Percentiles rank a stretch among this genome's conserved stretches.
These are phyloP conservation scores for Colletotrichum sp. DNA, from an alignment of 2,329 filamentous ascomycete species.

Conservation along the genomic window DNA sequence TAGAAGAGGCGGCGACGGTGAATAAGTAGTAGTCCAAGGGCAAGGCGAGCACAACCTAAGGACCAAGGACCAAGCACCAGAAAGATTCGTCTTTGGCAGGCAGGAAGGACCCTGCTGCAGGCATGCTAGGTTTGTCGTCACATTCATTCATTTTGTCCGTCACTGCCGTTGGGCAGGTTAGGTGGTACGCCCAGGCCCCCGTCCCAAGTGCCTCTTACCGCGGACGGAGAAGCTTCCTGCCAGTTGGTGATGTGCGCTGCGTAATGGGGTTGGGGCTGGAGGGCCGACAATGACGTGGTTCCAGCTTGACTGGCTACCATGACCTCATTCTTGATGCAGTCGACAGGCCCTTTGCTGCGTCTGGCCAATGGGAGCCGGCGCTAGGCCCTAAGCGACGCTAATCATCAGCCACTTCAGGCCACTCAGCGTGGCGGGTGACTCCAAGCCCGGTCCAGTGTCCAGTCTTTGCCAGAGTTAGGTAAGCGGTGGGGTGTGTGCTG, in stretches of 20 bases:
- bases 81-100: background rate
- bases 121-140: background rate
- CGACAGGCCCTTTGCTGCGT: background rate
- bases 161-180: background rate
- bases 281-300: constrained; percentile 17
- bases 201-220: background rate
- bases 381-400: background rate
- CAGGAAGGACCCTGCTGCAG: background rate
- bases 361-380: background rate
- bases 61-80: background rate
- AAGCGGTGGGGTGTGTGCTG: background rate
- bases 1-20: background rate
- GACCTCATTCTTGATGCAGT: constrained; percentile 5
- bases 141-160: background rate
- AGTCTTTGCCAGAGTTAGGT: background rate
- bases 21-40: constrained; percentile 11
- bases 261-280: constrained; percentile 12
- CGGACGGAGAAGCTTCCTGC: background rate
- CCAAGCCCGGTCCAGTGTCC: background rate
- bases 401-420: constrained; percentile 10
- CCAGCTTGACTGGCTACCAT: background rate
- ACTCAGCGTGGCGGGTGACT: constrained; percentile 7
- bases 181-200: background rate
- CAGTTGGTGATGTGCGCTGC: constrained; percentile 6
- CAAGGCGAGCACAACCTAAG: background rate